phyloP scores from a whole-genome alignment of 2,329 filamentous ascomycete genomes.

The Penicillium rolfsii region DNA sequence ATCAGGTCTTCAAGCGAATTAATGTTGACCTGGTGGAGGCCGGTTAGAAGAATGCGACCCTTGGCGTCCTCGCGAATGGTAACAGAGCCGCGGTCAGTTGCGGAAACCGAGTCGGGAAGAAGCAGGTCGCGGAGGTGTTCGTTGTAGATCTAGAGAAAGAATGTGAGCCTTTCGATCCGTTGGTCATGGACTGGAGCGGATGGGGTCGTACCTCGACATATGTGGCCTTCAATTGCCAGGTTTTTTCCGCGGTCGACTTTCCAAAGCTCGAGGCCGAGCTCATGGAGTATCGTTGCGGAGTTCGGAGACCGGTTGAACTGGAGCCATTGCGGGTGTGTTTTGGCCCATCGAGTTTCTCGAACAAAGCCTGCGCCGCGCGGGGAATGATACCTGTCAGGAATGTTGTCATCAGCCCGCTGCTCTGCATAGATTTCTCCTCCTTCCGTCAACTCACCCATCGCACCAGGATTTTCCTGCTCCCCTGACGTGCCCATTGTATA shows the following conservation, averaged over 20 bases:
- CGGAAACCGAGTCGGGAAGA: constrained; percentile 71
- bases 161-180: constrained; percentile 7
- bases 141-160: constrained; percentile 77
- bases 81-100: constrained; percentile 74
- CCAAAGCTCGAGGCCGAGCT: constrained; percentile 54
- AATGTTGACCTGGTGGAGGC: constrained; percentile 82
- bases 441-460: constrained; percentile 69
- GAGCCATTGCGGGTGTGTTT: constrained; percentile 65
- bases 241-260: constrained; percentile 64
- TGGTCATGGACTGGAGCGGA: not conserved
- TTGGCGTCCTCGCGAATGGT: constrained; percentile 92
- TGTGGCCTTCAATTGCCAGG: constrained; percentile 89
- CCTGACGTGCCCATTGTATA: constrained; percentile 98
- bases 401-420: constrained; percentile 6
- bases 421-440: not conserved
- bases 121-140: constrained; percentile 91
- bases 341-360: constrained; percentile 76
- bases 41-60: constrained; percentile 91
- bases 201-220: constrained; percentile 68
- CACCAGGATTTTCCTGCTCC: constrained; percentile 70
- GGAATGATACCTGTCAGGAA: constrained; percentile 78
- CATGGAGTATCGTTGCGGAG: constrained; percentile 77
- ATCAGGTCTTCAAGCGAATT: constrained; percentile 91
- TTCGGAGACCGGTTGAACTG: constrained; percentile 76
- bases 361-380: constrained; percentile 80